Evolutionary conservation across 192 early-diverging fungal genomes (phyloP), one percentile per base, ranked within the genome.

Genomic region (Paraglomus brasilianum): DNA sequence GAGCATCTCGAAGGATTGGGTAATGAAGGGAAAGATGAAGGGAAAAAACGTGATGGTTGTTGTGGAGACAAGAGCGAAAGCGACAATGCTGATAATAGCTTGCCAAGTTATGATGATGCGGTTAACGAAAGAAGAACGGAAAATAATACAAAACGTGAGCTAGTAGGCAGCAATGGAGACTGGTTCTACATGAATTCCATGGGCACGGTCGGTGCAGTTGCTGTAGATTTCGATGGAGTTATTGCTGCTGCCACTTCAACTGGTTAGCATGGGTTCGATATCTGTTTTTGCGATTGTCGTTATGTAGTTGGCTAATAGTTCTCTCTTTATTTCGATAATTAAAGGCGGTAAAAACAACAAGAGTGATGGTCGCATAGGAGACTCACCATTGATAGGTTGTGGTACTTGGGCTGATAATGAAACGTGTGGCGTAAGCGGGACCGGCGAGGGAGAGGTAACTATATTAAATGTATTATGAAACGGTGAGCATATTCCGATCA

Each of bases 401-500:
- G 81, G 81, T 5, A 82, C 76, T 1, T 82, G 78, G 64, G 81
- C 79, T 17, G 81, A 82, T 53, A 79, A 81, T 41, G 67, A 63
- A 42, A 68, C 75, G 9, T 75, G 72, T 55, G 81, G 76, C 47
- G 76, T 75, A 21, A 76, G 74, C 51, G 79, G 76, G 11, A 82
- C 81, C 13, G 81, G 81, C 14, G 66, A 82, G 52, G 81, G 81
- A 1, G 78, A 80, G 69, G 72, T 79, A 51, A 72, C 7, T 30
- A 13, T 13, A 3, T 30, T 3, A 30, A 22, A 3, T 15, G 30
- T 2, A 30, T 56, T 13, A 13, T 66, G n/a, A 51, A 24, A 13
- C 45, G 15, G 24, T 56, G 14, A 15, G 2, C 65, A 40, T 30
- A 22, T 65, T 2, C 46, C 14, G 19, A 73, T 72, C 41, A 22